These are phyloP conservation scores for Colletotrichum sojae DNA, from an alignment of 2,329 filamentous ascomycete genomes.

Conservation along the genomic window DNA sequence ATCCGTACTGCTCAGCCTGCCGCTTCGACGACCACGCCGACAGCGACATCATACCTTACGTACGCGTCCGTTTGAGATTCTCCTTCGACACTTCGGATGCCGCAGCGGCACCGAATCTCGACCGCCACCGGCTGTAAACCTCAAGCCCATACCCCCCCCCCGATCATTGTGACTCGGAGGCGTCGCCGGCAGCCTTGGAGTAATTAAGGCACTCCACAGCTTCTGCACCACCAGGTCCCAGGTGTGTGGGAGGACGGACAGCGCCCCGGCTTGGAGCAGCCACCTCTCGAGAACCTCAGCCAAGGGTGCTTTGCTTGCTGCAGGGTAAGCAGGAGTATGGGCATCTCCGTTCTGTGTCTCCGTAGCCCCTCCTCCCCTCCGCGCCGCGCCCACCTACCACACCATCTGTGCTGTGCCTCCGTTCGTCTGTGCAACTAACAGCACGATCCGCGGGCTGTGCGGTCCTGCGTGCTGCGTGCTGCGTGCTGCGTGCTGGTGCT, in stretches of 20 bases:
- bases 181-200: conserved; percentile 14
- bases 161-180: neutral
- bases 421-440: conserved; percentile 28
- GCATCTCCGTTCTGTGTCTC: neutral
- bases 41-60: conserved; percentile 29
- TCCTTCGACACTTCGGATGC: conserved; percentile 25
- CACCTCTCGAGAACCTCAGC: too few species aligned
- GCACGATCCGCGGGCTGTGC: conserved; percentile 9
- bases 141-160: conserved; percentile 1
- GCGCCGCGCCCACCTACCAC: conserved; percentile 10
- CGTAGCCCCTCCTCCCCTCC: neutral
- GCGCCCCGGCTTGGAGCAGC: too few species aligned
- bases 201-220: conserved; percentile 10
- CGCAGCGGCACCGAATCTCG: conserved; percentile 20
- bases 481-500: neutral
- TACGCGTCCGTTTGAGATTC: conserved; percentile 25
- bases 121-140: neutral
- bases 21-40: conserved; percentile 9
- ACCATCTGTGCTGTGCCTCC: conserved; percentile 18
- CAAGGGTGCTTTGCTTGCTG: too few species aligned
- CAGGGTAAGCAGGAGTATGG: conserved; percentile 5
- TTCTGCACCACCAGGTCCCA: neutral
- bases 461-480: neutral
- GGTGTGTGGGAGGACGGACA: conserved; percentile 11
- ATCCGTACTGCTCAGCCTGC: neutral